These are phyloP conservation scores for Albizia julibrissin DNA, from an alignment of 306 rosid species.

Conservation along the genomic window DNA sequence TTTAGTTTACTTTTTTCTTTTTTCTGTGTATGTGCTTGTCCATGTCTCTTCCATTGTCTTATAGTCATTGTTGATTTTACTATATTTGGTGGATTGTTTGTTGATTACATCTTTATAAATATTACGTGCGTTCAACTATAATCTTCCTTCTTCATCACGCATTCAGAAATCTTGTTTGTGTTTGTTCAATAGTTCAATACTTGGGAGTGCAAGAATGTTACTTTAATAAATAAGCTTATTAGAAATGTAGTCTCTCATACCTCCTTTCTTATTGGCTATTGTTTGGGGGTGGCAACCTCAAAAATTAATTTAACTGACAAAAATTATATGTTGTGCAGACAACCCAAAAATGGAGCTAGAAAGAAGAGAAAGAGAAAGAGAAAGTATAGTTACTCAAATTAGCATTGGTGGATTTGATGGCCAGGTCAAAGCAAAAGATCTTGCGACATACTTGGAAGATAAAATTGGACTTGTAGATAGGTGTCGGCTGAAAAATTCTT, in stretches of 20 bases:
- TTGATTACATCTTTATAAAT: not conserved
- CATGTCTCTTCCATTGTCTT: not conserved
- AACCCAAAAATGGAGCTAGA: conserved; percentile 42
- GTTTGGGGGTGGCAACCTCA: not conserved
- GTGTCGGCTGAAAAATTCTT: conserved; percentile 70
- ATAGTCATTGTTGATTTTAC: not conserved
- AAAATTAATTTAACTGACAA: not conserved
- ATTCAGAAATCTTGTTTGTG: not conserved
- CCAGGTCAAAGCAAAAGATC: conserved; percentile 49
- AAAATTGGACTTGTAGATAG: conserved; percentile 57
- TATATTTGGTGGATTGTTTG: not conserved
- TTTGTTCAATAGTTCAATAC: not conserved
- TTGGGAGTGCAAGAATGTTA: not conserved
- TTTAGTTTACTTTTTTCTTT: not conserved
- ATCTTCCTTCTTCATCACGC: not conserved
- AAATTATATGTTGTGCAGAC: not conserved
- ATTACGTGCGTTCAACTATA: not conserved
- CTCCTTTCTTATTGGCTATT: not conserved
- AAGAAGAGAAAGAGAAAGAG: conserved; percentile 34
- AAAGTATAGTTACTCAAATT: conserved; percentile 54
- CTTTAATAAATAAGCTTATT: not conserved
- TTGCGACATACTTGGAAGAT: conserved; percentile 41
- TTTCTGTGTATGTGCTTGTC: not conserved
- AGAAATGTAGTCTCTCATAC: not conserved
- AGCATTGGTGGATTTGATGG: conserved; percentile 62